phyloP scores from a whole-genome alignment of 192 early-diverging fungal species.

The Backusella australiensis region DNA sequence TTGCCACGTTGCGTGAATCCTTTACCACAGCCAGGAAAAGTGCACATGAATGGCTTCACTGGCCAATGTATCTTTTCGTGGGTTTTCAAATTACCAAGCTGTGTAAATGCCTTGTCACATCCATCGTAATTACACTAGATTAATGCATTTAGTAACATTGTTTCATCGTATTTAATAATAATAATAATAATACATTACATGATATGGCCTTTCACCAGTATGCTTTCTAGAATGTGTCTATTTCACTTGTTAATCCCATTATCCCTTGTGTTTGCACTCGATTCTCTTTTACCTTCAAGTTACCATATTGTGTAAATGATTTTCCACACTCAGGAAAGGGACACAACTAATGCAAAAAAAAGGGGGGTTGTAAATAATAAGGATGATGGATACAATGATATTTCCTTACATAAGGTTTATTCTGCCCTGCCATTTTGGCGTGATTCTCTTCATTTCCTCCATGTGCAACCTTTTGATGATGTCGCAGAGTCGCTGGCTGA shows the following conservation, averaged over 20 bases:
- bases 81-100: conserved; percentile 21
- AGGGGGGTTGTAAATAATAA: neutral
- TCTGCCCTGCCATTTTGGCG: neutral
- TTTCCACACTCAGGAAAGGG: neutral
- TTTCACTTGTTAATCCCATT: neutral
- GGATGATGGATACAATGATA: neutral
- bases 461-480: conserved; percentile 6
- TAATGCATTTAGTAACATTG: neutral
- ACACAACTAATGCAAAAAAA: conserved; percentile 1
- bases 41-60: conserved; percentile 16
- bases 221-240: conserved; percentile 22
- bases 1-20: conserved; percentile 19
- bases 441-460: conserved; percentile 9
- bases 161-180: neutral
- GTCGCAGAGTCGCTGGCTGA: neutral
- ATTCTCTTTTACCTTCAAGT: conserved; percentile 6
- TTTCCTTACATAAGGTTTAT: conserved; percentile 3
- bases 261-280: neutral
- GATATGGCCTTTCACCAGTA: conserved; percentile 17
- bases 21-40: conserved; percentile 9
- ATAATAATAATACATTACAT: neutral
- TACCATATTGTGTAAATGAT: conserved; percentile 17
- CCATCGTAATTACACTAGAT: conserved; percentile 9
- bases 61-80: conserved; percentile 21
- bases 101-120: conserved; percentile 19